Conservation (phyloP, 345 rosid genomes). For the Brassica nigra region DNA sequence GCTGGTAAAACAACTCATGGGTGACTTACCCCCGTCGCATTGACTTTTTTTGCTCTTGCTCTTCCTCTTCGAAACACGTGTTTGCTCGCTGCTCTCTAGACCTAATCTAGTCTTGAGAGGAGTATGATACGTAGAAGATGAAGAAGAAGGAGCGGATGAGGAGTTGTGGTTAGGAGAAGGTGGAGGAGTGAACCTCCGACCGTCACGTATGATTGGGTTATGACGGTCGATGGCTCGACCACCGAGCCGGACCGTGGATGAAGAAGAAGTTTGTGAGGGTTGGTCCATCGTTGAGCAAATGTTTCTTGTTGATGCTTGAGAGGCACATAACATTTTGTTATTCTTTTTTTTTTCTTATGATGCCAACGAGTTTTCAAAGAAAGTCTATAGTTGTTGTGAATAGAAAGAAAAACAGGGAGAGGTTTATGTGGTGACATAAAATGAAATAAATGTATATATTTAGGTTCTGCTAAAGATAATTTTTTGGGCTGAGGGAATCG, state of each 20-base stretch:
- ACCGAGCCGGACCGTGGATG: conserved; percentile 40
- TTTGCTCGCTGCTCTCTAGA: conserved; percentile 39
- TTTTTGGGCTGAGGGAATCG: conserved; percentile 15
- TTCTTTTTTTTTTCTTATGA: neutral
- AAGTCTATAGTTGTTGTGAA: neutral
- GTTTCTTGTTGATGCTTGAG: conserved; percentile 78
- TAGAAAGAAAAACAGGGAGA: neutral
- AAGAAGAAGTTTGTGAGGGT: conserved; percentile 44
- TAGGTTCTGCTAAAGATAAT: neutral
- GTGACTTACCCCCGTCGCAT: conserved; percentile 27
- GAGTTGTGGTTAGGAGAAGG: conserved; percentile 39
- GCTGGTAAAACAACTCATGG: conserved; percentile 30
- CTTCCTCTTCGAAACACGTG: conserved; percentile 28
- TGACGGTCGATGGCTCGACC: conserved; percentile 77
- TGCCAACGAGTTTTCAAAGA: neutral
- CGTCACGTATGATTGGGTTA: conserved; percentile 82
- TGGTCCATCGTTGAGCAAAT: conserved; percentile 57
- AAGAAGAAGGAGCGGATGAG: conserved; percentile 45
- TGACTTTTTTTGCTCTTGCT: conserved; percentile 50
- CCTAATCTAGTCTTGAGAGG: conserved; percentile 50
- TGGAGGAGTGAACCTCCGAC: conserved; percentile 54
- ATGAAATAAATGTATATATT: neutral
- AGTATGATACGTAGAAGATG: conserved; percentile 44
- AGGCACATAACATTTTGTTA: conserved; percentile 42
- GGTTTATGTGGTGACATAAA: conserved; percentile 17